Percentiles rank a stretch among this genome's conserved stretches.
Evolutionary conservation across 768 basidiomycete genomes (phyloP).

Genomic region (Thelephora ganbajun): DNA sequence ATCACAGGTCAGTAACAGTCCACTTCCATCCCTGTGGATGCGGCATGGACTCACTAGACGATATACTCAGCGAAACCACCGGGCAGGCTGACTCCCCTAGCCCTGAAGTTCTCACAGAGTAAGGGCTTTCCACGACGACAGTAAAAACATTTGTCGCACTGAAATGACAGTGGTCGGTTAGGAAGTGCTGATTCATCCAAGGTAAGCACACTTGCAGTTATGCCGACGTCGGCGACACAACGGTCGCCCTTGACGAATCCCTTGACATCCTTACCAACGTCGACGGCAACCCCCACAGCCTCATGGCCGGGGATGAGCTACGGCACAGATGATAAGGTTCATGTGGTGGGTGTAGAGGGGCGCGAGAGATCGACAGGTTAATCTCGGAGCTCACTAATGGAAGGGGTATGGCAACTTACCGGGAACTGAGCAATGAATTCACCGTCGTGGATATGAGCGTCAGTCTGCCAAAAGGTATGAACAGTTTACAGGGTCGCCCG

Average conservation of each 20-base stretch:
- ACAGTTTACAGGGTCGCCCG: slow-evolving; percentile 2
- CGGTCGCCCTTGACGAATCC: slow-evolving; percentile 70
- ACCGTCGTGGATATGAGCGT: slow-evolving; percentile 47
- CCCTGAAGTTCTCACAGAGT: slow-evolving; percentile 74
- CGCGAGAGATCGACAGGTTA: too few species aligned
- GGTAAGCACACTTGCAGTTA: slow-evolving; percentile 33
- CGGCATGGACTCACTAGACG: slow-evolving; percentile 44
- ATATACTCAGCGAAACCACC: slow-evolving; percentile 90
- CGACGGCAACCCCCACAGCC: slow-evolving; percentile 57
- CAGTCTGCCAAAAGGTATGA: slow-evolving; percentile 60
- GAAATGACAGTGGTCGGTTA: slow-evolving; percentile 1
- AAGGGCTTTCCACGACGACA: slow-evolving; percentile 75
- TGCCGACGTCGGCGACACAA: slow-evolving; percentile 70
- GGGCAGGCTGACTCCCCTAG: slow-evolving; percentile 65
- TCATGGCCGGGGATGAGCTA: slow-evolving; percentile 67
- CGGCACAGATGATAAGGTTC: background rate
- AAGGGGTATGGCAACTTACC: slow-evolving; percentile 24
- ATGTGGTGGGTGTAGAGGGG: background rate
- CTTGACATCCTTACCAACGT: slow-evolving; percentile 68
- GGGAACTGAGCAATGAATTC: slow-evolving; percentile 64
- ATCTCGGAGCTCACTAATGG: too few species aligned
- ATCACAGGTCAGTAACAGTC: background rate
- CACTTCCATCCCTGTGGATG: background rate
- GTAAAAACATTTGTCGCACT: slow-evolving; percentile 82
- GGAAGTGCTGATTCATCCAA: background rate